Percentiles rank a stretch among this genome's conserved stretches.
These are phyloP conservation scores for Mucor circinelloides DNA, from an alignment of 371 early-diverging fungal species.

Conservation along the genomic window DNA sequence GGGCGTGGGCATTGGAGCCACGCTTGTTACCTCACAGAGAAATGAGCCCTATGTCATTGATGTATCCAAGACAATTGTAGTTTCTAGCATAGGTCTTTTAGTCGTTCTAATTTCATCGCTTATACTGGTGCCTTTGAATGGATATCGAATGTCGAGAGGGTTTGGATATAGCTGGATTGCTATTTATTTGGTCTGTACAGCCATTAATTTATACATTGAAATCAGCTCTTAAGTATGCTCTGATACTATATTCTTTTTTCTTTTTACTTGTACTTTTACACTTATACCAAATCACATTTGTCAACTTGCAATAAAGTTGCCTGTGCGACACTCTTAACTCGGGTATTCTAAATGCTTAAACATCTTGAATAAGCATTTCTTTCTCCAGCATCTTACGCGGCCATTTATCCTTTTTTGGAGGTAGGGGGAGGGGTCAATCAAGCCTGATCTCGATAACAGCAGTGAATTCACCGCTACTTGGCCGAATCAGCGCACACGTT, in stretches of 20 bases:
- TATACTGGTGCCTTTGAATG: conserved; percentile 56
- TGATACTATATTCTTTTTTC: background rate
- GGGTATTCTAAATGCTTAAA: no score
- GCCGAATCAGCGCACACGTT: background rate
- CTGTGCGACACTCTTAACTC: no score
- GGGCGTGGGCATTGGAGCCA: conserved; percentile 74
- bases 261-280: background rate
- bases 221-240: conserved; percentile 18
- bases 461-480: background rate
- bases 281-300: background rate
- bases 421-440: background rate
- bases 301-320: no score
- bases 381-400: background rate
- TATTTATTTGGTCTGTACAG: conserved; percentile 55
- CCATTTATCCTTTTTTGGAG: background rate
- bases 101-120: conserved; percentile 48
- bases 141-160: conserved; percentile 50
- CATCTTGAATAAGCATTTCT: background rate
- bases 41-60: conserved; percentile 49
- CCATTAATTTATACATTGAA: conserved; percentile 55
- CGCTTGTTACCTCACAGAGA: conserved; percentile 53
- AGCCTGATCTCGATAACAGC: background rate
- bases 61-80: conserved; percentile 56
- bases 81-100: conserved; percentile 54
- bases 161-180: conserved; percentile 58